These are phyloP conservation scores for Penicillium palitans DNA, from an alignment of 2,329 filamentous ascomycete species.

Conservation along the genomic window DNA sequence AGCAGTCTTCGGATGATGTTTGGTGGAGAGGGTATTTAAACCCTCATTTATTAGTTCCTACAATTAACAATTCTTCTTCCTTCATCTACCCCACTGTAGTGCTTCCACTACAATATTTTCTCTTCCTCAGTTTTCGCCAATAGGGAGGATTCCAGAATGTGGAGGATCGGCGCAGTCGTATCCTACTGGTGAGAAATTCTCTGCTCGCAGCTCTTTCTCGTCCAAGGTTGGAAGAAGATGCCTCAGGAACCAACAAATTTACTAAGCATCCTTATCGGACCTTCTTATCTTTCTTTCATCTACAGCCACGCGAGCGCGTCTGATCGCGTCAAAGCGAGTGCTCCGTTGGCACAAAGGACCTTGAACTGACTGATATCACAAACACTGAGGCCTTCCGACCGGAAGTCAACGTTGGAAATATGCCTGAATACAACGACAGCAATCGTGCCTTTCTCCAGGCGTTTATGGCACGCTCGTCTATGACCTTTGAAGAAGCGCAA, in stretches of 20 bases:
- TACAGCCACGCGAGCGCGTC: conserved; percentile 14
- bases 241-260: not conserved
- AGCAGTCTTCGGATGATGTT: too few relatives aligned
- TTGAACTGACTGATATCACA: not conserved
- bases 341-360: not conserved
- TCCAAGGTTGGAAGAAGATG: not conserved
- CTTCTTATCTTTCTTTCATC: conserved; percentile 9
- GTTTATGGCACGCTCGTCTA: conserved; percentile 72
- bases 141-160: too few relatives aligned
- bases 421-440: conserved; percentile 57
- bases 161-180: too few relatives aligned
- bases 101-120: not conserved
- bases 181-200: too few relatives aligned
- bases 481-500: conserved; percentile 73
- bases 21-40: too few relatives aligned
- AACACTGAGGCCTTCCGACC: not conserved
- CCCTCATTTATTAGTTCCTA: too few relatives aligned
- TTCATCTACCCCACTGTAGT: too few relatives aligned
- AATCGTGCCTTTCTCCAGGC: conserved; percentile 91
- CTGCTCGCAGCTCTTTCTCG: too few relatives aligned
- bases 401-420: conserved; percentile 11
- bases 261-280: conserved; percentile 1
- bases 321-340: conserved; percentile 14
- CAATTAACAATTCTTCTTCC: too few relatives aligned
- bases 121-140: not conserved